Conservation (phyloP, 768 basidiomycete species). For the Kwoniella sp. region DNA sequence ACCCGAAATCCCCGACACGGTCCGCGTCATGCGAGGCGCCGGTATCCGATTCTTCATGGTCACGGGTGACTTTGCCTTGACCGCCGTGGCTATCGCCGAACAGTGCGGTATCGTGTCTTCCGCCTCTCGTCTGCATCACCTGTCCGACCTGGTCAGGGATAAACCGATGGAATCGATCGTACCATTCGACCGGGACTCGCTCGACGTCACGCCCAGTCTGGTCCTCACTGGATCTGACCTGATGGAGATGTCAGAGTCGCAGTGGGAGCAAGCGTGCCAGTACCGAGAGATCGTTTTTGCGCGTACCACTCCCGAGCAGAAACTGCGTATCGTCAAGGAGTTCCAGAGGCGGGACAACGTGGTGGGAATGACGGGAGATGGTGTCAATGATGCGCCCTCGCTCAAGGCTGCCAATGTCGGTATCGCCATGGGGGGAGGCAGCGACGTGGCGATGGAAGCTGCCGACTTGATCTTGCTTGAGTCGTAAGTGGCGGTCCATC, state of each 20-base stretch:
- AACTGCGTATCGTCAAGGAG: slow-evolving; percentile 61
- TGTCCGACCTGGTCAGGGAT: slow-evolving; percentile 51
- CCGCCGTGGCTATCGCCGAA: slow-evolving; percentile 60
- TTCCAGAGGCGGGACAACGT: slow-evolving; percentile 57
- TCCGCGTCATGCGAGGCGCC: slow-evolving; percentile 53
- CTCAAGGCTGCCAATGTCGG: slow-evolving; percentile 59
- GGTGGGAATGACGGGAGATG: slow-evolving; percentile 66
- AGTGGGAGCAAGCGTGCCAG: slow-evolving; percentile 49
- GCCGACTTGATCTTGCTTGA: slow-evolving; percentile 51
- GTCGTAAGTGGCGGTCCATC: slow-evolving; percentile 15
- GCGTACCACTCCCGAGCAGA: slow-evolving; percentile 63
- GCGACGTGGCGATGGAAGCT: slow-evolving; percentile 52
- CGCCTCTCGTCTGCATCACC: slow-evolving; percentile 49
- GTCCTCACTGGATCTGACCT: slow-evolving; percentile 46
- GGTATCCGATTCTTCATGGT: slow-evolving; percentile 65
- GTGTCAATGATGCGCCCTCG: slow-evolving; percentile 51
- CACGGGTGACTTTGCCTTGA: slow-evolving; percentile 58
- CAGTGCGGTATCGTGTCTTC: slow-evolving; percentile 61
- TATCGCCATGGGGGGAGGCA: slow-evolving; percentile 57
- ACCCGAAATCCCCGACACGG: slow-evolving; percentile 55
- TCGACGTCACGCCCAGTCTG: slow-evolving; percentile 37
- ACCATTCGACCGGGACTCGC: slow-evolving; percentile 48
- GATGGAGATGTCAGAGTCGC: slow-evolving; percentile 48
- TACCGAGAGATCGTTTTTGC: slow-evolving; percentile 58
- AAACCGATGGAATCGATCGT: slow-evolving; percentile 23